These are phyloP conservation scores for Epichloe sibirici DNA, from an alignment of 2,329 filamentous ascomycete genomes.

Conservation along the genomic window DNA sequence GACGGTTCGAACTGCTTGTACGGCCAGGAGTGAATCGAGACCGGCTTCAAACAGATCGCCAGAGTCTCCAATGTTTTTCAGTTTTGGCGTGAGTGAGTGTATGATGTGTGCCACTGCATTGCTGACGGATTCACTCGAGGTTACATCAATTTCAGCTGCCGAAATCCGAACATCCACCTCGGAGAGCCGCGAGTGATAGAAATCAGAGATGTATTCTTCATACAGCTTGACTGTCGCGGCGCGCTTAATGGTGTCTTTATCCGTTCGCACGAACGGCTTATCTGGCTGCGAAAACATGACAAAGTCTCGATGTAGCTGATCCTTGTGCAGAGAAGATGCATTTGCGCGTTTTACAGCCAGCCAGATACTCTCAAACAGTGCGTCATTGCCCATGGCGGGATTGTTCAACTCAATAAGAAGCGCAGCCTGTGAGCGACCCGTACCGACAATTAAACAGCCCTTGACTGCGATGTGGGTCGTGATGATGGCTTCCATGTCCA, in stretches of 20 bases:
- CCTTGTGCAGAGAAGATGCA: conserved; percentile 24
- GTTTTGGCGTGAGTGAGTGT: conserved; percentile 8
- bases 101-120: conserved; percentile 10
- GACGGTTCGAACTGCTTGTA: conserved; percentile 19
- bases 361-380: conserved; percentile 32
- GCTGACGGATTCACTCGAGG: not conserved
- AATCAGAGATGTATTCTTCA: conserved; percentile 30
- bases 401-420: conserved; percentile 18
- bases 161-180: conserved; percentile 11
- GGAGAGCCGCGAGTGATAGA: conserved; percentile 23
- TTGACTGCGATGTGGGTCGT: conserved; percentile 14
- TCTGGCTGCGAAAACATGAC: conserved; percentile 27
- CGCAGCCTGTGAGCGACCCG: conserved; percentile 15
- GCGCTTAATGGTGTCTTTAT: conserved; percentile 33
- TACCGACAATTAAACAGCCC: conserved; percentile 16
- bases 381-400: conserved; percentile 5
- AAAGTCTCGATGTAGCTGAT: conserved; percentile 28
- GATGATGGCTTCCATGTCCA: conserved; percentile 18
- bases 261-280: conserved; percentile 31
- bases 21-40: conserved; percentile 20
- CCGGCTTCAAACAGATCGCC: conserved; percentile 17
- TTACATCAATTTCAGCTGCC: not conserved
- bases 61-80: conserved; percentile 9
- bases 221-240: conserved; percentile 27
- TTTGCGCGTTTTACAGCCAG: conserved; percentile 31